A percentile compares a stretch with the other conserved stretches of the same genome.
Evolutionary conservation across 2,329 filamentous ascomycete species (phyloP).

Genomic region (Colletotrichum sp.): DNA sequence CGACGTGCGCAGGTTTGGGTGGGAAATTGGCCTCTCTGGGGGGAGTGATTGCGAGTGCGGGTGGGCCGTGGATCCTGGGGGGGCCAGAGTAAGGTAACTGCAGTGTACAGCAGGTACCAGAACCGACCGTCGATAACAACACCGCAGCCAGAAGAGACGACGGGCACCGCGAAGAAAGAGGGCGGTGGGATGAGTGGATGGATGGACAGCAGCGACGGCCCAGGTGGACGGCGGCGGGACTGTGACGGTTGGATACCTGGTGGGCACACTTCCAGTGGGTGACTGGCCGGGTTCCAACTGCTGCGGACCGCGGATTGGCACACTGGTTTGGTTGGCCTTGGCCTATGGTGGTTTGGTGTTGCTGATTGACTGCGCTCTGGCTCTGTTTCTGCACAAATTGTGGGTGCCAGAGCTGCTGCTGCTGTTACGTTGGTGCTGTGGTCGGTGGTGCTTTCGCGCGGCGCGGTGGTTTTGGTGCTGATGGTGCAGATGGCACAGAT

Average conservation of each 20-base stretch:
- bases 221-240: not conserved
- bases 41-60: slow-evolving; percentile 18
- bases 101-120: not conserved
- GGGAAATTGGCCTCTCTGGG: slow-evolving; percentile 20
- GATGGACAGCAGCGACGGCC: not conserved
- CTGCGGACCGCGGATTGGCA: not conserved
- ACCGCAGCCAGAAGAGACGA: not conserved
- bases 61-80: slow-evolving; percentile 11
- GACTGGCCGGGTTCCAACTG: not conserved
- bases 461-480: not conserved
- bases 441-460: not conserved
- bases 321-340: not conserved
- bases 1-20: slow-evolving; percentile 16
- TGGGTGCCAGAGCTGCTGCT: not conserved
- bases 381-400: not conserved
- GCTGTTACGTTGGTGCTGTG: not conserved
- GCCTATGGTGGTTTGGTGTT: not conserved
- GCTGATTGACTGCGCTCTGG: not conserved
- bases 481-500: not conserved
- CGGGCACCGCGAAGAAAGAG: not conserved
- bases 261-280: not conserved
- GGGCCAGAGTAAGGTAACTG: not conserved
- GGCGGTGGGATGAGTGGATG: not conserved
- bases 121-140: not conserved
- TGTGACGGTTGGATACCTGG: not conserved